These are phyloP conservation scores for Hypocreales sp. DNA, from an alignment of 2,329 filamentous ascomycete species.

Conservation along the genomic window DNA sequence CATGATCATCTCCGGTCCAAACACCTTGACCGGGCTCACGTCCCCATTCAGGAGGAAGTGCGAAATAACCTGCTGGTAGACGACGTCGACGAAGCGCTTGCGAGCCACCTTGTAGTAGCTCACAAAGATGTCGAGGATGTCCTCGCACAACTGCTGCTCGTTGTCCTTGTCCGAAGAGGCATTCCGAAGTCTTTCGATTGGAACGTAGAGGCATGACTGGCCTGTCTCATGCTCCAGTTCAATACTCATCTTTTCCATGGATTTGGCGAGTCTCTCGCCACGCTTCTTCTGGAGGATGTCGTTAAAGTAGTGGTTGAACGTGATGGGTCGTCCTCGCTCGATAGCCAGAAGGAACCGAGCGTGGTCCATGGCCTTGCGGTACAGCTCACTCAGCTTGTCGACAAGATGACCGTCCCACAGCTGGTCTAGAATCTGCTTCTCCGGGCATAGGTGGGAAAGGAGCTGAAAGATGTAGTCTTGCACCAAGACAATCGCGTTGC, in stretches of 20 bases:
- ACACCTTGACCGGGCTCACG: slow-evolving; percentile 33
- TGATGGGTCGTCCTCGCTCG: slow-evolving; percentile 31
- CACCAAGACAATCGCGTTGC: slow-evolving; percentile 31
- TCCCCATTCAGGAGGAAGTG: slow-evolving; percentile 34
- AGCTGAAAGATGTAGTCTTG: slow-evolving; percentile 34
- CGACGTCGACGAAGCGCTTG: slow-evolving; percentile 46
- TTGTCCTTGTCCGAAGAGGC: slow-evolving; percentile 12
- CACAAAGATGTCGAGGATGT: slow-evolving; percentile 44
- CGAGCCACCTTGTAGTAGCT: slow-evolving; percentile 47
- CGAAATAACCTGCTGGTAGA: slow-evolving; percentile 42
- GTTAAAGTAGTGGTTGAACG: slow-evolving; percentile 37
- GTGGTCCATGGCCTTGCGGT: slow-evolving; percentile 31
- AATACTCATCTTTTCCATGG: slow-evolving; percentile 1
- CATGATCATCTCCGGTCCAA: slow-evolving; percentile 35
- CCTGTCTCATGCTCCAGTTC: no score
- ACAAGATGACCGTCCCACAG: slow-evolving; percentile 27
- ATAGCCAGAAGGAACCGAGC: slow-evolving; percentile 34
- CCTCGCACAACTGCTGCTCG: slow-evolving; percentile 22
- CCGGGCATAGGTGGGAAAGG: slow-evolving; percentile 25
- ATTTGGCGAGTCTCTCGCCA: slow-evolving; percentile 1
- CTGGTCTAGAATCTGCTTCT: slow-evolving; percentile 23
- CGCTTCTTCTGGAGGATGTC: slow-evolving; percentile 15
- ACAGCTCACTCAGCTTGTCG: slow-evolving; percentile 27
- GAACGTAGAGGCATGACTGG: no score
- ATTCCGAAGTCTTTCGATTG: no score